These are phyloP conservation scores for Ogataea methanolica DNA, from an alignment of 805 yeast genomes.

Conservation along the genomic window DNA sequence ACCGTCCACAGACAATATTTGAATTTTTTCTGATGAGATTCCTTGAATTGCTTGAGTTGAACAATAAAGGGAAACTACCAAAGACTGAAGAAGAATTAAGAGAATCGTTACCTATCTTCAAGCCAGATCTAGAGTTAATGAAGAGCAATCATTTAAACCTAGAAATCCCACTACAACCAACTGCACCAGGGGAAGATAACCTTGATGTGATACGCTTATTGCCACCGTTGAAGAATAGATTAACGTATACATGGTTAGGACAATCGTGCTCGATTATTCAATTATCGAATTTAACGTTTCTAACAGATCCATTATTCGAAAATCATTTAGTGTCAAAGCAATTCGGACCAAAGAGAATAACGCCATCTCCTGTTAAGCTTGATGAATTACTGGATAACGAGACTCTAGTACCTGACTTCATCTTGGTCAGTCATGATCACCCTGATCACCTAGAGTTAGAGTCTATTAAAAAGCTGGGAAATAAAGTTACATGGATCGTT, in stretches of 20 bases:
- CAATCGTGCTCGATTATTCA: constrained; percentile 82
- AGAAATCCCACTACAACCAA: background rate
- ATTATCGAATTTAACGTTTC: constrained; percentile 62
- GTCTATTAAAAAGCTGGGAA: constrained; percentile 51
- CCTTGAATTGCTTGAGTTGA: constrained; percentile 60
- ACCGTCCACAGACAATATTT: constrained; percentile 82
- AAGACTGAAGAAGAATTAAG: constrained; percentile 41
- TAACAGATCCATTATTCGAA: constrained; percentile 82
- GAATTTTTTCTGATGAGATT: constrained; percentile 77
- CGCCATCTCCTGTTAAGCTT: constrained; percentile 65
- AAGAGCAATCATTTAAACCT: constrained; percentile 17
- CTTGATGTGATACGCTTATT: constrained; percentile 6
- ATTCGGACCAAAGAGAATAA: constrained; percentile 82
- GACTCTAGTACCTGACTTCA: constrained; percentile 57
- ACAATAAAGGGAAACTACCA: constrained; percentile 59
- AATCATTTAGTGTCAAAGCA: constrained; percentile 56
- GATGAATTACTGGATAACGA: constrained; percentile 39
- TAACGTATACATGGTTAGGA: constrained; percentile 87
- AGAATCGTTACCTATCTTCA: constrained; percentile 51
- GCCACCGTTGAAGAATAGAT: constrained; percentile 38
- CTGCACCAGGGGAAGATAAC: background rate
- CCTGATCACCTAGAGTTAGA: constrained; percentile 87
- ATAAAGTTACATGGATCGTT: constrained; percentile 73
- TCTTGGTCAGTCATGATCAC: constrained; percentile 87
- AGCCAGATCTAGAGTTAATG: constrained; percentile 50